Evolutionary conservation across 2,329 filamentous ascomycete genomes (phyloP).

Genomic region (Mycosphaerella arachidis): DNA sequence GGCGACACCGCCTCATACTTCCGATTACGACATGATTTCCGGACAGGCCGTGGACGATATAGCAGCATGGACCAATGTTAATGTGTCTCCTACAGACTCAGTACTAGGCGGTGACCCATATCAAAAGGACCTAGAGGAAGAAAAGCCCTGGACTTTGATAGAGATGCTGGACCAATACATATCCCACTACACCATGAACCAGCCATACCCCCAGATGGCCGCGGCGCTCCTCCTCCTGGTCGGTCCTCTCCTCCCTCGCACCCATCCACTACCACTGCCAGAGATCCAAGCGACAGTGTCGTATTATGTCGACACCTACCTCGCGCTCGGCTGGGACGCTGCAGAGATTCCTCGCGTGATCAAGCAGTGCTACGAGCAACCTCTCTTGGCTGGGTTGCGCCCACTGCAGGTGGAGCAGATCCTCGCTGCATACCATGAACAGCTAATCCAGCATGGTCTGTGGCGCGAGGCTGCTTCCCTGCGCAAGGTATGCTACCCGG

Average conservation of each 20-base stretch:
- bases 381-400: constrained; percentile 43
- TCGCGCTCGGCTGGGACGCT: constrained; percentile 30
- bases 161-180: constrained; percentile 41
- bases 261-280: constrained; percentile 32
- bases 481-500: constrained; percentile 52
- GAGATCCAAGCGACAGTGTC: constrained; percentile 34
- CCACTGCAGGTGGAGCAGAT: constrained; percentile 53
- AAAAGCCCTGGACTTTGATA: constrained; percentile 38
- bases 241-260: constrained; percentile 42
- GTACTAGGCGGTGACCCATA: constrained; percentile 7
- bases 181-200: constrained; percentile 37
- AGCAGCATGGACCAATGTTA: neutral
- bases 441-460: constrained; percentile 45
- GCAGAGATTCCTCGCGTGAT: constrained; percentile 37
- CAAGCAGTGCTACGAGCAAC: constrained; percentile 36
- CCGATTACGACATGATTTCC: constrained; percentile 2
- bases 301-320: constrained; percentile 39
- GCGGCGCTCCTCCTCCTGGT: constrained; percentile 45
- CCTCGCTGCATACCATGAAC: constrained; percentile 54
- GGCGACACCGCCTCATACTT: neutral
- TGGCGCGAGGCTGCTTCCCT: constrained; percentile 53
- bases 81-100: constrained; percentile 7
- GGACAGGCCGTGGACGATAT: constrained; percentile 8
- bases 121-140: constrained; percentile 26
- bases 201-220: constrained; percentile 46